phyloP scores from a whole-genome alignment of 768 basidiomycete species.

The Gautieria morchelliformis region DNA sequence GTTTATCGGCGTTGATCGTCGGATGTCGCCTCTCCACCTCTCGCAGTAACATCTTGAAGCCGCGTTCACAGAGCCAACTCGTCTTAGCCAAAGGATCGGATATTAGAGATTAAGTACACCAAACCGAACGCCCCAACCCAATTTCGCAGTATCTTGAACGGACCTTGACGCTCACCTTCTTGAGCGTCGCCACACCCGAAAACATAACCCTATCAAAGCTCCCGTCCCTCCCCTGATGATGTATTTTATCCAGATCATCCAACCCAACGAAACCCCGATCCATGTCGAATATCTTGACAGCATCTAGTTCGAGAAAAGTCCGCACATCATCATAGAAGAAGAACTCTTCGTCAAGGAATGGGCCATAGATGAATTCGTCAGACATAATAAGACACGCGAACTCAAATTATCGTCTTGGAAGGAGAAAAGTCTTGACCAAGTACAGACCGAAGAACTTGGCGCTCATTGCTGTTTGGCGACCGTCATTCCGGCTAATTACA shows the following conservation, averaged over 20 bases:
- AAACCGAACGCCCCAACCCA: neutral
- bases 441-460: no score
- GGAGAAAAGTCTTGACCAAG: no score
- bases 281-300: neutral
- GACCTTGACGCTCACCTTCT: neutral
- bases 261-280: neutral
- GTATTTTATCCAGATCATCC: neutral
- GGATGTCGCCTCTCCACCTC: neutral
- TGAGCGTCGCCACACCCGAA: neutral
- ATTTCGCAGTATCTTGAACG: neutral
- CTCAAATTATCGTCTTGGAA: no score
- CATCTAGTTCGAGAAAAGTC: neutral
- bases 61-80: neutral
- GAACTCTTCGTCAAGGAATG: slow-evolving; percentile 7
- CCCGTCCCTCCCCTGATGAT: slow-evolving; percentile 1
- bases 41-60: neutral
- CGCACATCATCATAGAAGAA: neutral
- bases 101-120: neutral
- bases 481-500: no score
- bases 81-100: neutral
- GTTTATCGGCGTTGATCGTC: neutral
- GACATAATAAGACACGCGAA: no score
- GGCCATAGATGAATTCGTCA: neutral
- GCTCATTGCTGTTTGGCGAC: no score
- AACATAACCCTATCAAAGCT: slow-evolving; percentile 5